These are phyloP conservation scores for Talaromyces sp. DNA, from an alignment of 2,329 filamentous ascomycete genomes.

Conservation along the genomic window DNA sequence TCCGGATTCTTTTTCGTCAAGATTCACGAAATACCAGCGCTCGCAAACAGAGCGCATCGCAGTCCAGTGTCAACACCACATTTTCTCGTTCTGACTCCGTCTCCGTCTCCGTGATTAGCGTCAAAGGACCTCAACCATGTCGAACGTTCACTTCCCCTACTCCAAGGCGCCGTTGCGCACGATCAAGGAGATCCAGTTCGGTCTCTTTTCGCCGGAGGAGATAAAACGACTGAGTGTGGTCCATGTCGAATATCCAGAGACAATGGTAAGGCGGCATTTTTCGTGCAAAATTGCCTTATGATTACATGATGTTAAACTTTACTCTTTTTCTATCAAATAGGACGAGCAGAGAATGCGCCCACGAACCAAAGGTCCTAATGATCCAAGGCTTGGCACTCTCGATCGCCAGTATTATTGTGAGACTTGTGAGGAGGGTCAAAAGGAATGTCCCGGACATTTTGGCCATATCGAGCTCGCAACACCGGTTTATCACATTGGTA, in stretches of 20 bases:
- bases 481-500: slow-evolving; percentile 84
- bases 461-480: slow-evolving; percentile 97
- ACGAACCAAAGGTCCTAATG: slow-evolving; percentile 87
- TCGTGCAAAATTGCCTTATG: slow-evolving; percentile 14
- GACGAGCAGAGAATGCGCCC: slow-evolving; percentile 90
- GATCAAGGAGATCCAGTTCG: slow-evolving; percentile 98
- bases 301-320: slow-evolving; percentile 14
- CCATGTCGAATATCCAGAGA: slow-evolving; percentile 97
- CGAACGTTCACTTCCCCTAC: slow-evolving; percentile 85
- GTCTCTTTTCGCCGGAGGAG: slow-evolving; percentile 94
- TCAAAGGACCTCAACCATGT: slow-evolving; percentile 60
- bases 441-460: slow-evolving; percentile 95
- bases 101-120: slow-evolving; percentile 15
- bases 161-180: slow-evolving; percentile 95
- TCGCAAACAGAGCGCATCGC: slow-evolving; percentile 3
- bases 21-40: neutral
- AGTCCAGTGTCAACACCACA: neutral
- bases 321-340: slow-evolving; percentile 33
- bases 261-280: slow-evolving; percentile 61
- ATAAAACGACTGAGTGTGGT: slow-evolving; percentile 98
- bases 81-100: slow-evolving; percentile 6
- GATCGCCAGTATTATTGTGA: slow-evolving; percentile 94
- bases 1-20: neutral
- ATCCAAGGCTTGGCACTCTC: slow-evolving; percentile 92
- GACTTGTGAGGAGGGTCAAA: slow-evolving; percentile 93